Evolutionary conservation across 2,329 filamentous ascomycete species (phyloP), one percentile per base, ranked within the genome.

Genomic region (Fusarium bactridioides): DNA sequence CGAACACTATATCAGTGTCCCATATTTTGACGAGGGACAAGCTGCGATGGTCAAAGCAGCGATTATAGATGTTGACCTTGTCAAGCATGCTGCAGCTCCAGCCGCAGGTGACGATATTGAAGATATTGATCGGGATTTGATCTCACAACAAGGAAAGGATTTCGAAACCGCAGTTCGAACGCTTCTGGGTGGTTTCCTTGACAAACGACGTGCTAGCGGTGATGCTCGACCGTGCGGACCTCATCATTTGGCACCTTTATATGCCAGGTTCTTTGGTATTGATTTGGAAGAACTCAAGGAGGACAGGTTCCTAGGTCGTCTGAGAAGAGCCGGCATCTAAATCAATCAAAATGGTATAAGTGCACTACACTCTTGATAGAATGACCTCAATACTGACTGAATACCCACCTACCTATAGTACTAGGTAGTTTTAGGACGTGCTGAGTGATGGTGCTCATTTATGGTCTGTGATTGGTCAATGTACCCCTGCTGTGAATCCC

Each of bases 401-500:
- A 16, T 15, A 33, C 31, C 31, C 31, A 33, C 31, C 31, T 33
- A n/a, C n/a, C n/a, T n/a, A n/a, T n/a, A n/a, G n/a, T 12, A 2
- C 23, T 25, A 25, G 25, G 11, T 13, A 33, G 31, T 47, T 29
- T 29, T 29, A 47, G 44, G 25, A 45, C 21, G 43, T 25, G 19
- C 37, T 41, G 16, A 10, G 25, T 41, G 25, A 18, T 41, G 33
- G 25, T 29, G 10, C 19, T 55, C 10, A n/a, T 35, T 25, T 48
- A 29, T 47, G 23, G 21, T 25, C 11, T 33, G 19, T 70, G 58
- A 51, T 74, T 70, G 65, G 63, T 31, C 47, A 43, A 55, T 8
- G 1, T 9, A 33, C 35, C 25, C 57, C 57, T 61, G 60, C 41
- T 33, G 60, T 25, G 37, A 51, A 67, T 59, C 55, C 33, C 23